phyloP scores from a whole-genome alignment of 352 stramenopile species.

The Phytophthora litchii region DNA sequence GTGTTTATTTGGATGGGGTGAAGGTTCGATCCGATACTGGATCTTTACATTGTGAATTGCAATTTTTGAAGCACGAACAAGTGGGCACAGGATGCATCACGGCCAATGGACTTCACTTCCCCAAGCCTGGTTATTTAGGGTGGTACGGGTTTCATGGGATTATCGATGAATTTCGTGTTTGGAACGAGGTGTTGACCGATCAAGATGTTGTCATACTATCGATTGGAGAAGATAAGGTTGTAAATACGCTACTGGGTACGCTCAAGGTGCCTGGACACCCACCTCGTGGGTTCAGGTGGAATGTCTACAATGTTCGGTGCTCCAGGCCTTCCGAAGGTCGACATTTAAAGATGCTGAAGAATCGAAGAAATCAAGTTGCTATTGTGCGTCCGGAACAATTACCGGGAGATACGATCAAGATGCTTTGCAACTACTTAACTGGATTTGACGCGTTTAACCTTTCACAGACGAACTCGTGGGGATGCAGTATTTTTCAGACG shows the following conservation, averaged over 20 bases:
- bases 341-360: not conserved
- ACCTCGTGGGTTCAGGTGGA: slow-evolving; percentile 14
- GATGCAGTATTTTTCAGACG: slow-evolving; percentile 11
- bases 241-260: slow-evolving; percentile 1
- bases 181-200: slow-evolving; percentile 20
- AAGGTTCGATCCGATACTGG: slow-evolving; percentile 7
- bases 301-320: slow-evolving; percentile 16
- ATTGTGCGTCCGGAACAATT: slow-evolving; percentile 27
- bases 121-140: slow-evolving; percentile 6
- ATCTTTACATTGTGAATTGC: slow-evolving; percentile 17
- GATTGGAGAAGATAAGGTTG: not conserved
- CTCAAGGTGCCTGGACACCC: slow-evolving; percentile 5
- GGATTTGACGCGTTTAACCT: slow-evolving; percentile 39
- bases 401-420: slow-evolving; percentile 26
- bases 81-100: slow-evolving; percentile 41
- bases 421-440: slow-evolving; percentile 26
- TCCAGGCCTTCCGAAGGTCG: slow-evolving; percentile 6
- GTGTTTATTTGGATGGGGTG: slow-evolving; percentile 39
- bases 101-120: slow-evolving; percentile 9
- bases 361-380: slow-evolving; percentile 2
- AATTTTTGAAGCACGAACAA: slow-evolving; percentile 27
- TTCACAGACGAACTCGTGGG: slow-evolving; percentile 30
- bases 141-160: slow-evolving; percentile 47
- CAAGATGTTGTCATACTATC: slow-evolving; percentile 17
- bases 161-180: slow-evolving; percentile 44